Evolutionary conservation across 2,329 filamentous ascomycete genomes (phyloP).

Genomic region (Fusarium illudens): DNA sequence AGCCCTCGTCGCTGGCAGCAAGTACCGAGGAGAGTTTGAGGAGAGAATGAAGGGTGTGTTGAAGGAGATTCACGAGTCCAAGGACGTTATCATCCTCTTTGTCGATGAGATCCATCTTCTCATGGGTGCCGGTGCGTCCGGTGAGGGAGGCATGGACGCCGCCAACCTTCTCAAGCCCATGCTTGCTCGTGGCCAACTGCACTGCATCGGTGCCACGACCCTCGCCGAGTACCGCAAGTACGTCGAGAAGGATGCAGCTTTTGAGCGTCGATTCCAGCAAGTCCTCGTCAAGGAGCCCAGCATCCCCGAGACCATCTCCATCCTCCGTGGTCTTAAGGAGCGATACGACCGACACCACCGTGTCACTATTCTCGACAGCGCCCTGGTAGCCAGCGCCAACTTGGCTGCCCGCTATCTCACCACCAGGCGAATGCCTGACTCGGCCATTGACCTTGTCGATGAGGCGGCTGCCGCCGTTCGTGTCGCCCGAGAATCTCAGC

Average conservation of each 20-base stretch:
- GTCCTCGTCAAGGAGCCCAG: conserved; percentile 95
- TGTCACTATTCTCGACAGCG: conserved; percentile 94
- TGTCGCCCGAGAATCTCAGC: conserved; percentile 94
- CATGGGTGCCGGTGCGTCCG: conserved; percentile 94
- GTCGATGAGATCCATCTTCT: conserved; percentile 98
- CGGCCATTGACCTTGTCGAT: conserved; percentile 94
- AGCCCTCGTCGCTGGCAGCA: conserved; percentile 94
- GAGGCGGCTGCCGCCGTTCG: conserved; percentile 96
- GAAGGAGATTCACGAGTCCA: conserved; percentile 94
- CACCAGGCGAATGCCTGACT: conserved; percentile 88
- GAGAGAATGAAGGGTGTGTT: conserved; percentile 99
- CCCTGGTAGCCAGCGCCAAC: conserved; percentile 89
- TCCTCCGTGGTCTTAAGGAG: conserved; percentile 97
- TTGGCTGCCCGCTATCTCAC: conserved; percentile 95
- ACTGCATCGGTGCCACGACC: conserved; percentile 98
- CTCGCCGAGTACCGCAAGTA: conserved; percentile 97
- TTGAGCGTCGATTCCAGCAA: conserved; percentile 98
- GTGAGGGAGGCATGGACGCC: conserved; percentile 98
- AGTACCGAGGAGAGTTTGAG: conserved; percentile 98
- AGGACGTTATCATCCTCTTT: conserved; percentile 97
- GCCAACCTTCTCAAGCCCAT: conserved; percentile 98
- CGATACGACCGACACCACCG: conserved; percentile 98
- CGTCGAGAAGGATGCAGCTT: conserved; percentile 97
- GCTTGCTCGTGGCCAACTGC: conserved; percentile 93
- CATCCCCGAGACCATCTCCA: conserved; percentile 91